These are phyloP conservation scores for Aspergillus flavus DNA, from an alignment of 2,329 filamentous ascomycete genomes.

Conservation along the genomic window DNA sequence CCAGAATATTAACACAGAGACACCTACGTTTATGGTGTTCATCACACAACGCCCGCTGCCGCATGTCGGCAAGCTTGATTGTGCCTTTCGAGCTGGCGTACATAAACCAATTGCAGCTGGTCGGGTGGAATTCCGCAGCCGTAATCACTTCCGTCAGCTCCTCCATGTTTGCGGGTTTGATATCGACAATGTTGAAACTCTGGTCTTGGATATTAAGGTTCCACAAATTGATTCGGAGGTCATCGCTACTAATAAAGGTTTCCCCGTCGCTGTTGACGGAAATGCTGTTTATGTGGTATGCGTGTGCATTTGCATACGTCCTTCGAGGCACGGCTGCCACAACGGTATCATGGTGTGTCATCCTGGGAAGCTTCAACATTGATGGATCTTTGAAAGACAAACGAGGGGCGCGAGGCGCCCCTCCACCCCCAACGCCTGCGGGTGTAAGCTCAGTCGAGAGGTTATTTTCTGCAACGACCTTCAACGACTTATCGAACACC, in stretches of 20 bases:
- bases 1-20: not conserved
- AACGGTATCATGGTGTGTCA: conserved; percentile 98
- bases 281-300: conserved; percentile 99
- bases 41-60: conserved; percentile 93
- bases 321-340: conserved; percentile 93
- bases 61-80: conserved; percentile 98
- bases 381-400: conserved; percentile 76
- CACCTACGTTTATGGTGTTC: conserved; percentile 88
- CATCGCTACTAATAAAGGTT: conserved; percentile 98
- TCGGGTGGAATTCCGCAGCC: conserved; percentile 93
- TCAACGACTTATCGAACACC: conserved; percentile 98
- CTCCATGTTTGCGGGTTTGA: conserved; percentile 99
- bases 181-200: conserved; percentile 99
- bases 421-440: conserved; percentile 68
- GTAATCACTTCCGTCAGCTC: conserved; percentile 99
- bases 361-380: conserved; percentile 88
- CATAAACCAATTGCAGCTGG: conserved; percentile 99
- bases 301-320: conserved; percentile 97
- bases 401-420: conserved; percentile 71
- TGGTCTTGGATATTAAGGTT: conserved; percentile 99
- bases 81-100: conserved; percentile 99
- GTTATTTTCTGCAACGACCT: conserved; percentile 99
- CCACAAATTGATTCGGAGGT: conserved; percentile 97
- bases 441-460: conserved; percentile 92
- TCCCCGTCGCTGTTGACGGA: conserved; percentile 99